Conservation (phyloP, 495 filamentous ascomycete genomes). For the Talaromyces nanjingensis region DNA sequence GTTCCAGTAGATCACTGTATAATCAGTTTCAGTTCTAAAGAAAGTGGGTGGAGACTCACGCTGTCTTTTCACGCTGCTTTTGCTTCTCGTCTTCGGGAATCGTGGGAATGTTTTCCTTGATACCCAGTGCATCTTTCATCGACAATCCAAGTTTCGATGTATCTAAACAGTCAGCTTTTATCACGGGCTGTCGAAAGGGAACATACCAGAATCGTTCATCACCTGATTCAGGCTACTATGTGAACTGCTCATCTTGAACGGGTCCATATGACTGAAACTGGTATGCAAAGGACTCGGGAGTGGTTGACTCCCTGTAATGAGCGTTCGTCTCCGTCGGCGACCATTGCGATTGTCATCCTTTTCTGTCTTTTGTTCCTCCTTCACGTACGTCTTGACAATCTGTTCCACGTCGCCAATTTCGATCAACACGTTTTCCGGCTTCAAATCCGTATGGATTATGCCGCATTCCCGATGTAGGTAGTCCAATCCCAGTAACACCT, state of each 20-base stretch:
- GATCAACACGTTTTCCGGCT: constrained; percentile 97
- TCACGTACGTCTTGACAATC: constrained; percentile 92
- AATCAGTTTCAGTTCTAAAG: constrained; percentile 1
- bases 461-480: constrained; percentile 97
- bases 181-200: constrained; percentile 4
- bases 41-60: constrained; percentile 50
- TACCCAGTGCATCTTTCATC: constrained; percentile 54
- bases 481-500: constrained; percentile 89
- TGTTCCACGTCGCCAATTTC: constrained; percentile 98
- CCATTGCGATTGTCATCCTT: constrained; percentile 94
- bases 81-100: constrained; percentile 58
- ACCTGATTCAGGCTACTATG: constrained; percentile 80
- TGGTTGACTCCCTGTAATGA: constrained; percentile 96
- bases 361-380: constrained; percentile 60
- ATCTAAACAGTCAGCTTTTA: constrained; percentile 12
- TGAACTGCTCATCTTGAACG: constrained; percentile 60
- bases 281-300: constrained; percentile 92
- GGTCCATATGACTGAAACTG: constrained; percentile 71
- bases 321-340: constrained; percentile 79
- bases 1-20: constrained; percentile 74
- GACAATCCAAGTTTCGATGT: constrained; percentile 30
- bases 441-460: constrained; percentile 97
- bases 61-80: constrained; percentile 85
- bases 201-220: constrained; percentile 65
- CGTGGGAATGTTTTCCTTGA: constrained; percentile 42